Base-by-base conservation (phyloP, 2,329 filamentous ascomycete genomes). In the Boeremia exigua region DNA sequence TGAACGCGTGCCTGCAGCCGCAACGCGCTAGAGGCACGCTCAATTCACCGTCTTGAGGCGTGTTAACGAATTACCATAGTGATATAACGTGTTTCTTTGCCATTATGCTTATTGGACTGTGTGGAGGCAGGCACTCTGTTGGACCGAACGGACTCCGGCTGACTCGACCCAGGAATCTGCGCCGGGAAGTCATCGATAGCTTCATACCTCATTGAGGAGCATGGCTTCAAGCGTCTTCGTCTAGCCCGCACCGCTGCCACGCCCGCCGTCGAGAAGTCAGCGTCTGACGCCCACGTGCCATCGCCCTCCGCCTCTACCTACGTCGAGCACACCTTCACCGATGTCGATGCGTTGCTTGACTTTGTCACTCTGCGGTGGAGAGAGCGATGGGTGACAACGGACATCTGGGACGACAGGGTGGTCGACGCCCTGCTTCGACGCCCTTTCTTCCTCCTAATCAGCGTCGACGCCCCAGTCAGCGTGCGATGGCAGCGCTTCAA, bases 401-500 rank as follows among this genome's bases (percentile, higher is more conserved):
- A 95, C 70, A 87, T 97, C 60, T 86, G 87, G 78, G 86, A 88
- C 63, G 89, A 92, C 64, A 74, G 76, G 2, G 84, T 88, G 7
- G 84, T 96, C 4, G 91, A 97, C 66, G 82, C 87, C 23, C 86
- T 97, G 46, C 79, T 88, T 56, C 84, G 88, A 17, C 86, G 95
- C 7, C 95, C 95, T 0, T 97, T 96, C 80, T 98, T 98, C 81
- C 84, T 99, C 45, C 85, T 98, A 30, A 81, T 99, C 69, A 94
- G 91, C 73, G 87, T 98, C 43, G 94, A 98, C 75, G 94, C 93
- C 4, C 95, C 95, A 1, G 83, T 97, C 40, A 89, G 85, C 45
- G 81, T 94, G 39, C 89, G 95, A 48, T 97, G 91, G 90, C 82
- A 84, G 66, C 88, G 95, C 40, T 92, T 90, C 79, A 86, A 85